A percentile compares a stretch with the other conserved stretches of the same genome.
phyloP scores from a whole-genome alignment of 768 basidiomycete species.

The Tricholoma flavovirens region DNA sequence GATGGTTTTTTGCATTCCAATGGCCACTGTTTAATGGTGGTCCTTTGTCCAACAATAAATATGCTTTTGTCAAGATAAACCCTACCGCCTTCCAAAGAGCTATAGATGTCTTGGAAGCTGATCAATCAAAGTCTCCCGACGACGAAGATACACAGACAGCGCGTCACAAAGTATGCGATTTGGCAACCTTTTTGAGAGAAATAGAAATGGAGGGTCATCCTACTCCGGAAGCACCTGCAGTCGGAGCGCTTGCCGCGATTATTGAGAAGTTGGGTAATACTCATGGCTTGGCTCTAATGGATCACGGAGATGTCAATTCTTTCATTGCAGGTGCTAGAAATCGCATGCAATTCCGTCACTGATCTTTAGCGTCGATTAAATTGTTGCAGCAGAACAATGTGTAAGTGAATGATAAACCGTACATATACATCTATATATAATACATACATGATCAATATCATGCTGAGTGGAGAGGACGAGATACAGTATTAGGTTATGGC shows the following conservation, averaged over 20 bases:
- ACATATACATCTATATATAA: not conserved
- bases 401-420: not conserved
- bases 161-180: not conserved
- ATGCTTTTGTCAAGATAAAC: slow-evolving; percentile 1
- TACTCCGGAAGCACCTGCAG: slow-evolving; percentile 10
- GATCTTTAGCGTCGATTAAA: no score
- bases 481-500: not conserved
- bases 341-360: not conserved
- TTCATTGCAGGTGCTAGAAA: not conserved
- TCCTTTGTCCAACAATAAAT: not conserved
- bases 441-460: not conserved
- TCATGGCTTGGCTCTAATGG: not conserved
- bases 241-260: slow-evolving; percentile 12
- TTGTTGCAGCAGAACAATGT: not conserved
- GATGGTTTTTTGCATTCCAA: slow-evolving; percentile 16
- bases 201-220: slow-evolving; percentile 20
- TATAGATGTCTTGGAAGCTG: not conserved
- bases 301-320: not conserved
- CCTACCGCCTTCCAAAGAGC: not conserved
- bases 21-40: no score
- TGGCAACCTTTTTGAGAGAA: slow-evolving; percentile 16
- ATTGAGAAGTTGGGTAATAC: not conserved
- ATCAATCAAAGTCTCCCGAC: not conserved
- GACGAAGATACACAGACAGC: not conserved
- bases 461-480: not conserved